Evolutionary conservation across 2,329 filamentous ascomycete species (phyloP).

Genomic region (Botrytis elliptica): DNA sequence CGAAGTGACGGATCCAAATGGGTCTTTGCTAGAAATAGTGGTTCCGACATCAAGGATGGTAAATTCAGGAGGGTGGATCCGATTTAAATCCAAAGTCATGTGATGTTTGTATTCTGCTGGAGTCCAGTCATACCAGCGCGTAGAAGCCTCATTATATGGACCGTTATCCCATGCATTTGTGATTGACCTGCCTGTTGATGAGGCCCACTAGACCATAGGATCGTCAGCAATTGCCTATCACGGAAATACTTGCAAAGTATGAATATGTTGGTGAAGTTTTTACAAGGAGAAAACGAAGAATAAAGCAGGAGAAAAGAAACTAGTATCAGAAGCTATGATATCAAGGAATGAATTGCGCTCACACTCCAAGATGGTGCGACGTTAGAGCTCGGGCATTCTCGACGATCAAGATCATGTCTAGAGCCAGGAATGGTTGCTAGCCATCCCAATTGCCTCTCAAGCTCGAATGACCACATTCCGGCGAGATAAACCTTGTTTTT

Average conservation of each 20-base stretch:
- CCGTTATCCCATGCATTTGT: accelerated
- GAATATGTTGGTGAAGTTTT: neutral
- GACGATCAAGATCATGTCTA: neutral
- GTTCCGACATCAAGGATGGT: neutral
- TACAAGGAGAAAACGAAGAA: neutral
- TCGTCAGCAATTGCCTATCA: neutral
- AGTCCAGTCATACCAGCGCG: neutral
- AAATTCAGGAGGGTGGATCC: neutral
- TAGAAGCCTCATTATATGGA: neutral
- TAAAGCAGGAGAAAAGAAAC: neutral
- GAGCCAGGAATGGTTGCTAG: neutral
- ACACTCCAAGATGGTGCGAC: slow-evolving; percentile 13
- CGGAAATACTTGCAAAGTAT: neutral
- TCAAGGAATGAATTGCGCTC: neutral
- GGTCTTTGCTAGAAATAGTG: neutral
- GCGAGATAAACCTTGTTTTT: neutral
- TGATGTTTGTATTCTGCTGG: neutral
- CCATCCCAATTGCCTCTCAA: slow-evolving; percentile 5
- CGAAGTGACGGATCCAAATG: neutral
- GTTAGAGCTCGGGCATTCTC: neutral
- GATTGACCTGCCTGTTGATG: neutral
- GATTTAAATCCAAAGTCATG: neutral
- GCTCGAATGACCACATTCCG: slow-evolving; percentile 4
- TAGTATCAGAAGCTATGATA: neutral
- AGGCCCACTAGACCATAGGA: neutral